Conservation (phyloP, 2,329 filamentous ascomycete species). For the Claviceps pusilla region DNA sequence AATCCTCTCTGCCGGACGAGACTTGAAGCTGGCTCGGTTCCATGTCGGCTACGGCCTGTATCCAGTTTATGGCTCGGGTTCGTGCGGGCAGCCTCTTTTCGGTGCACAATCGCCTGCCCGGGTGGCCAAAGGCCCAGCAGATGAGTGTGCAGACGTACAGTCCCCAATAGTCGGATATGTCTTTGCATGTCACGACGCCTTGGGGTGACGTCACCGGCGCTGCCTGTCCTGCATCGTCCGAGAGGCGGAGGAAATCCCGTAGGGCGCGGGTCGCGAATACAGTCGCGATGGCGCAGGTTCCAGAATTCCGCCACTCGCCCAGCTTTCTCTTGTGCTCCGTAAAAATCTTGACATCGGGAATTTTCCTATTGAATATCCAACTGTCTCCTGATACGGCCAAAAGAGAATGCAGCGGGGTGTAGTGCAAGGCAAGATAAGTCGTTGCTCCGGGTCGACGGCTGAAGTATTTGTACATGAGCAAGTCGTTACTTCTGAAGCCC, state of each 20-base stretch:
- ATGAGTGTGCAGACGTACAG: conserved; percentile 43
- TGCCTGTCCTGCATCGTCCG: conserved; percentile 5
- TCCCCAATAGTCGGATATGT: conserved; percentile 38
- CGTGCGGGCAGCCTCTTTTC: conserved; percentile 10
- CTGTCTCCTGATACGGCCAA: conserved; percentile 43
- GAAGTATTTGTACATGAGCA: conserved; percentile 27
- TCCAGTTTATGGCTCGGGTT: conserved; percentile 21
- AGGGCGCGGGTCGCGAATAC: conserved; percentile 38
- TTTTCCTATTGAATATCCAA: conserved; percentile 42
- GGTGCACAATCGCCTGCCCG: conserved; percentile 9
- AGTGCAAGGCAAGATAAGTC: conserved; percentile 40
- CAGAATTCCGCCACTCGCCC: conserved; percentile 29
- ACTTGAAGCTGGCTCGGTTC: conserved; percentile 24
- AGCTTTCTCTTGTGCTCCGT: conserved; percentile 32
- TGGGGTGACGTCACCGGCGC: conserved; percentile 2
- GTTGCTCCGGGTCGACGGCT: conserved; percentile 29
- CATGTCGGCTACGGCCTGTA: conserved; percentile 26
- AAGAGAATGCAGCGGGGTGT: conserved; percentile 43
- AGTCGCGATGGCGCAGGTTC: conserved; percentile 29
- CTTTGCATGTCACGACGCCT: conserved; percentile 11
- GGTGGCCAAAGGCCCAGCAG: conserved; percentile 41
- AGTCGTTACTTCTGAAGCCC: conserved; percentile 10
- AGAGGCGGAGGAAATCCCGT: conserved; percentile 24
- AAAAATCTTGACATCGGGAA: conserved; percentile 29
- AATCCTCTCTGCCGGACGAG: conserved; percentile 18